Conservation (phyloP, 768 basidiomycete genomes). For the Kockovaella imperatae region DNA sequence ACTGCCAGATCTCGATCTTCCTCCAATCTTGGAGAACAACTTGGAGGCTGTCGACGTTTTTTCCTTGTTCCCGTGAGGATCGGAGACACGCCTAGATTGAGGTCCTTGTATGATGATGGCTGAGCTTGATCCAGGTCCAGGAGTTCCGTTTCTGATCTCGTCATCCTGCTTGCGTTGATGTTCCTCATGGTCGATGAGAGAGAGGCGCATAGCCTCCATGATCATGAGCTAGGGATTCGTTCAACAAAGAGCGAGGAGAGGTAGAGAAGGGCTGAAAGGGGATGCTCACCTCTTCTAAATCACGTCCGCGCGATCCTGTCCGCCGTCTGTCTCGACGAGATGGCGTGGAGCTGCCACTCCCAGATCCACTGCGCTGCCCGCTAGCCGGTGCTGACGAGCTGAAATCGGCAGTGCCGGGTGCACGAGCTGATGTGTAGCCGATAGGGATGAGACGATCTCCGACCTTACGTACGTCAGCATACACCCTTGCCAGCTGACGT, state of each 20-base stretch:
- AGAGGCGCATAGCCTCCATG: conserved; percentile 97
- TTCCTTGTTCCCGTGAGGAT: too few species aligned
- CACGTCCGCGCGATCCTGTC: conserved; percentile 65
- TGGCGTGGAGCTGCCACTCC: too few species aligned
- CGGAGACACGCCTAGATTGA: too few species aligned
- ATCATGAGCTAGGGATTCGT: conserved; percentile 68
- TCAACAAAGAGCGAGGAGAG: neutral
- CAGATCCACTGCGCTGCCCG: conserved; percentile 41
- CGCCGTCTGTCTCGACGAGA: neutral
- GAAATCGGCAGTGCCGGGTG: conserved; percentile 33
- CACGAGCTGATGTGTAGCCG: conserved; percentile 74
- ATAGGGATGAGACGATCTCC: conserved; percentile 96
- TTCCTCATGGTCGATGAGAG: conserved; percentile 88
- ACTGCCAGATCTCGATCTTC: conserved; percentile 9
- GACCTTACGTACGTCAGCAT: conserved; percentile 47
- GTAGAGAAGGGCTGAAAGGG: neutral
- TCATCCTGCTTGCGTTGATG: conserved; percentile 58
- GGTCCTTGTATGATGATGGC: too few species aligned
- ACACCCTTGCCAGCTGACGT: conserved; percentile 3
- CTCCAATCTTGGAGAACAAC: conserved; percentile 15
- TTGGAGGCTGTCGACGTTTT: conserved; percentile 9
- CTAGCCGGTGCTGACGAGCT: conserved; percentile 50
- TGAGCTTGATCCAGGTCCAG: too few species aligned
- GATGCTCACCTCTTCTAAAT: conserved; percentile 74
- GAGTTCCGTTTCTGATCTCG: conserved; percentile 15